Conservation (phyloP, 805 yeast species). For the Metschnikowia lochheadii region DNA sequence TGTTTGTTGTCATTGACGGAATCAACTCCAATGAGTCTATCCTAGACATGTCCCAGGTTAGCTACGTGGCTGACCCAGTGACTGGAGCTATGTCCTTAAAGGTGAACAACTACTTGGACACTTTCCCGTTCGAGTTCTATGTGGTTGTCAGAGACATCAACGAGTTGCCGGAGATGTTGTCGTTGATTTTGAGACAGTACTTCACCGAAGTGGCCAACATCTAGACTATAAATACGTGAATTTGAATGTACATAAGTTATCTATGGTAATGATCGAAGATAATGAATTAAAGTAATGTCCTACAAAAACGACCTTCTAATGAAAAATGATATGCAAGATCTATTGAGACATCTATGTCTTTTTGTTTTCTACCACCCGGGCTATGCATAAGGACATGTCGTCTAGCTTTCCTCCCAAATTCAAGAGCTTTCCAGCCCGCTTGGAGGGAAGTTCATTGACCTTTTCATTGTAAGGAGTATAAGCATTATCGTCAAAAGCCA, state of each 20-base stretch:
- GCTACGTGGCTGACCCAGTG: conserved; percentile 60
- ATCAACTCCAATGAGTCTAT: conserved; percentile 80
- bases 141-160: conserved; percentile 86
- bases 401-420: conserved; percentile 53
- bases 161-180: conserved; percentile 88
- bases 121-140: conserved; percentile 95
- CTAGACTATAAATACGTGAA: conserved; percentile 1
- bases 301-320: too few relatives aligned
- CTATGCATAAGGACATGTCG: conserved; percentile 50
- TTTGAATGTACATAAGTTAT: too few relatives aligned
- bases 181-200: conserved; percentile 86
- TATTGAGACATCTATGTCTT: not conserved
- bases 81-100: conserved; percentile 68
- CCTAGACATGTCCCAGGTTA: conserved; percentile 91
- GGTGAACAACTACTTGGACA: conserved; percentile 81
- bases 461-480: conserved; percentile 52
- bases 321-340: too few relatives aligned
- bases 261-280: too few relatives aligned
- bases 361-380: conserved; percentile 32
- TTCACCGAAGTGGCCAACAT: conserved; percentile 57
- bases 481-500: conserved; percentile 51
- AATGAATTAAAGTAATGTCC: not conserved
- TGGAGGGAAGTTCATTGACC: conserved; percentile 40
- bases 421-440: conserved; percentile 24
- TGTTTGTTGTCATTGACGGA: conserved; percentile 91